Percentiles rank a stretch among this genome's conserved stretches.
Conservation (phyloP, 1,284 basidiomycete genomes). For the Apiotrichum mycotoxinovorans region DNA sequence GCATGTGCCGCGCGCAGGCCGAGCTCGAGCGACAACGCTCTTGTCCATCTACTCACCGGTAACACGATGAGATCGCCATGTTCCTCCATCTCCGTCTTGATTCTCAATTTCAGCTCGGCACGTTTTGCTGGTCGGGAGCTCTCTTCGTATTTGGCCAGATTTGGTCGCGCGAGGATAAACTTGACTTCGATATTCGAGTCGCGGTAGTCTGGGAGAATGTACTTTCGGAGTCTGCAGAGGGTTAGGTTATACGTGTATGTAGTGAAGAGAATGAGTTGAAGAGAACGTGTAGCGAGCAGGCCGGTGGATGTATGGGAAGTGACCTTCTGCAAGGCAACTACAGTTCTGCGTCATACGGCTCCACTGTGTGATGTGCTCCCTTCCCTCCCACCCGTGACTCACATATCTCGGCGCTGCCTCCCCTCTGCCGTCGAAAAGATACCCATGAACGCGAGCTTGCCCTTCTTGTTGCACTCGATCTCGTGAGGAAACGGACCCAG, state of each 20-base stretch:
- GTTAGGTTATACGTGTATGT: too few species aligned
- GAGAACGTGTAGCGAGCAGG: too few species aligned
- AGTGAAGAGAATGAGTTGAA: too few species aligned
- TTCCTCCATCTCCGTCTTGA: conserved; percentile 35
- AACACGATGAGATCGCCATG: conserved; percentile 49
- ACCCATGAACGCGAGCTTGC: conserved; percentile 45
- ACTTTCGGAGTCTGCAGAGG: conserved; percentile 41
- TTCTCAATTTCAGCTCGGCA: conserved; percentile 19
- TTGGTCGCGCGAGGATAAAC: conserved; percentile 48
- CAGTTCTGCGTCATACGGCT: too few species aligned
- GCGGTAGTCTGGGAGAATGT: conserved; percentile 46
- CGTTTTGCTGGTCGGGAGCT: conserved; percentile 9
- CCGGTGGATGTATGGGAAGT: too few species aligned
- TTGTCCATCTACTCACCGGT: conserved; percentile 28
- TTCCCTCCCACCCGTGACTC: conserved; percentile 17
- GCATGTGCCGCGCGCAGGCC: not conserved
- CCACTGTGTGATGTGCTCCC: too few species aligned
- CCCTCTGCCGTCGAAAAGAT: conserved; percentile 44
- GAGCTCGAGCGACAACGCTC: not conserved
- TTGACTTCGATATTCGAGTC: conserved; percentile 43
- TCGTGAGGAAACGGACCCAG: conserved; percentile 42
- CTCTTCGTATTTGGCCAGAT: conserved; percentile 4
- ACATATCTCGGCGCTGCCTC: conserved; percentile 41
- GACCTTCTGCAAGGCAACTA: too few species aligned
- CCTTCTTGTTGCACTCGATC: conserved; percentile 48